Conservation (phyloP, 345 rosid genomes). For the Camelina hispida region DNA sequence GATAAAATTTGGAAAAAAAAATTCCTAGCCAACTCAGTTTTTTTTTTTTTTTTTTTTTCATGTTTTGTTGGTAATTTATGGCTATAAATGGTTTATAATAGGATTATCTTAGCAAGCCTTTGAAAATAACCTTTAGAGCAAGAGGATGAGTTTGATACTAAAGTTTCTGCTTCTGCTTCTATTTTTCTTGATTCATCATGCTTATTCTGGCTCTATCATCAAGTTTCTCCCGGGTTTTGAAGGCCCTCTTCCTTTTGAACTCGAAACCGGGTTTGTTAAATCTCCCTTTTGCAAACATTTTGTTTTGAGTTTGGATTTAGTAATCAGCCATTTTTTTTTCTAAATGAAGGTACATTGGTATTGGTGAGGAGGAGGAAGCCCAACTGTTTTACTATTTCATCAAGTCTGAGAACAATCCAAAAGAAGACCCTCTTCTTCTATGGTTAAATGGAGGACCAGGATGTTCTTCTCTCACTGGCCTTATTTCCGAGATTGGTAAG, state of each 20-base stretch:
- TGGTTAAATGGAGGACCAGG: constrained; percentile 51
- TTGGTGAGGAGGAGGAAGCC: constrained; percentile 34
- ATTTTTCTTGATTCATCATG: background rate
- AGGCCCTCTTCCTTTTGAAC: constrained; percentile 54
- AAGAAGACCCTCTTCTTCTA: constrained; percentile 46
- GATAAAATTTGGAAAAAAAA: too few species aligned
- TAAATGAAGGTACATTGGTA: constrained; percentile 40
- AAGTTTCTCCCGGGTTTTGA: constrained; percentile 51
- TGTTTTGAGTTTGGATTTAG: background rate
- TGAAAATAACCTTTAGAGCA: too few species aligned
- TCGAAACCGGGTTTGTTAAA: constrained; percentile 53
- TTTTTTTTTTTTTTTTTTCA: too few species aligned
- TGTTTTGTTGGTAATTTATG: too few species aligned
- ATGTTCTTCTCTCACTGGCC: constrained; percentile 38
- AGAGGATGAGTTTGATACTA: background rate
- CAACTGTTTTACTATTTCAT: constrained; percentile 44
- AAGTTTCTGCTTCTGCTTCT: background rate
- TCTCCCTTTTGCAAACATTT: background rate
- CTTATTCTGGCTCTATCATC: constrained; percentile 39
- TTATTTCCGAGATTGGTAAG: constrained; percentile 37
- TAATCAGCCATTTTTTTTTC: background rate
- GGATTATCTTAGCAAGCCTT: too few species aligned
- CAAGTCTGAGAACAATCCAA: constrained; percentile 44
- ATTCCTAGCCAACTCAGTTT: too few species aligned
- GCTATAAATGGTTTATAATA: too few species aligned